phyloP scores from a whole-genome alignment of 2,329 filamentous ascomycete species.

The Aureobasidium sp. region DNA sequence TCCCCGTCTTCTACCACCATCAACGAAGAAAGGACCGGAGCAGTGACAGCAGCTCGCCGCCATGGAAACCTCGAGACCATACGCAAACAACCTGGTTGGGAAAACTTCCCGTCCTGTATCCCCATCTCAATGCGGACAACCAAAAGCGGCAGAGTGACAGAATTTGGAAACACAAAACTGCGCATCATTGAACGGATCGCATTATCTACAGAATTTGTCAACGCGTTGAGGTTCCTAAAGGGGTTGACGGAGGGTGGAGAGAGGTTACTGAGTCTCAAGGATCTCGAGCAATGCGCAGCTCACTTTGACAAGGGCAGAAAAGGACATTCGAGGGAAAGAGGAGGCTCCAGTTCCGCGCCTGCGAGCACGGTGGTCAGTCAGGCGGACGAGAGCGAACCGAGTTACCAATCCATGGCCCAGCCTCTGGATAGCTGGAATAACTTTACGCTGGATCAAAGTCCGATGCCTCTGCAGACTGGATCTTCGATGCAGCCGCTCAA shows the following conservation, averaged over 20 bases:
- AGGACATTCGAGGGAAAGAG: background rate
- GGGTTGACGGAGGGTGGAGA: background rate
- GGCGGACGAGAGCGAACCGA: background rate
- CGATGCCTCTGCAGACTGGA: background rate
- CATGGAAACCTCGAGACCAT: background rate
- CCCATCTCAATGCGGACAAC: constrained; percentile 1
- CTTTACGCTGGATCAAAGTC: background rate
- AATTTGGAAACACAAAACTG: constrained; percentile 9
- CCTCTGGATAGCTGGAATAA: background rate
- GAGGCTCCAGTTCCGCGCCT: background rate
- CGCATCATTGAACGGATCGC: constrained; percentile 10
- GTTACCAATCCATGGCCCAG: background rate
- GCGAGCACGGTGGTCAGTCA: background rate
- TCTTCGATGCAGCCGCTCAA: background rate
- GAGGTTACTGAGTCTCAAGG: background rate
- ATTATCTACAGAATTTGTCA: background rate
- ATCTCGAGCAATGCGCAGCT: background rate
- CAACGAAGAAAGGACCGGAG: background rate
- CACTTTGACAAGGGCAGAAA: background rate
- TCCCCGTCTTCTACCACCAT: background rate
- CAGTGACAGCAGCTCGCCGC: constrained; percentile 3
- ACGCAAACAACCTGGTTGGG: constrained; percentile 1
- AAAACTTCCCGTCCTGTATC: background rate
- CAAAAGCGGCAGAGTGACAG: constrained; percentile 6
- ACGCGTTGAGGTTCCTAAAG: background rate